These are phyloP conservation scores for Jacaranda copaia DNA, from an alignment of 257 asterid species.

Conservation along the genomic window DNA sequence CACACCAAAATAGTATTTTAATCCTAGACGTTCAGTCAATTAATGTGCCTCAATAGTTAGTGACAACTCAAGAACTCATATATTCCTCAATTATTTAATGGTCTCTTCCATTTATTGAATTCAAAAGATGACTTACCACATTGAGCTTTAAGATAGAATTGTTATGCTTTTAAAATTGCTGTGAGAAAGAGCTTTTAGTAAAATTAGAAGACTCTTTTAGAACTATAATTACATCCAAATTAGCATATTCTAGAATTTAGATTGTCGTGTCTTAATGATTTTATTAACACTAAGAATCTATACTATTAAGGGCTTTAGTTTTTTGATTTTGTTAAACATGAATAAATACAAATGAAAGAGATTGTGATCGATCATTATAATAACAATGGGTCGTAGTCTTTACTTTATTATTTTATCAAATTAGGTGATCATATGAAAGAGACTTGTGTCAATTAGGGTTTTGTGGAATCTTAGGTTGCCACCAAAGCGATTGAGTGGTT, in stretches of 20 bases:
- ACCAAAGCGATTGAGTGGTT: not conserved
- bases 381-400: not conserved
- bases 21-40: no score
- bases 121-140: no score
- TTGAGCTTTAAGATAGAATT: no score
- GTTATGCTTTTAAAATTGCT: no score
- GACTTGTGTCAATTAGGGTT: not conserved
- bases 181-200: no score
- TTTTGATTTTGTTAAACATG: not conserved
- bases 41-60: no score
- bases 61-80: no score
- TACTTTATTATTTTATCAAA: not conserved
- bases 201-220: no score
- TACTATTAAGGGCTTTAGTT: not conserved
- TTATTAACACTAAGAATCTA: no score
- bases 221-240: not conserved
- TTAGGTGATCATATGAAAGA: slow-evolving; percentile 15
- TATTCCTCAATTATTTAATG: no score
- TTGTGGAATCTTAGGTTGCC: slow-evolving; percentile 2
- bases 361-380: not conserved
- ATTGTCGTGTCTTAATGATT: not conserved
- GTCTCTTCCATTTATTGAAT: no score
- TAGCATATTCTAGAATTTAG: not conserved
- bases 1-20: no score
- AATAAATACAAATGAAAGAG: not conserved